Conservation (phyloP, 1,139 yeast species). For the Blastobotrys malaysiensis region DNA sequence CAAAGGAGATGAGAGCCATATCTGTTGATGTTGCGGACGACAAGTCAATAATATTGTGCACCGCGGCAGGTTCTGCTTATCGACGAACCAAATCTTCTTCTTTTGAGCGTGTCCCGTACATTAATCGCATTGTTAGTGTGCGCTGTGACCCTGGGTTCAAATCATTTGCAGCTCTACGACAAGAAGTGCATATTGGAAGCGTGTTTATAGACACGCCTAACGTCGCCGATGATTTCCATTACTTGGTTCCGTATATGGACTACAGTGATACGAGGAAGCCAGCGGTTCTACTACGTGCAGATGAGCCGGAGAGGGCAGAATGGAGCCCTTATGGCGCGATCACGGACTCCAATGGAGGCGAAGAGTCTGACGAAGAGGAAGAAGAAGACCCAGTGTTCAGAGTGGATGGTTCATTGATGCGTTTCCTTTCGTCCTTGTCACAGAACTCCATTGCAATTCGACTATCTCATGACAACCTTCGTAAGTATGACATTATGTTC, state of each 20-base stretch:
- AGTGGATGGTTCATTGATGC: slow-evolving; percentile 2
- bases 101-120: slow-evolving; percentile 41
- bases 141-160: slow-evolving; percentile 61
- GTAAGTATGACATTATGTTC: slow-evolving; percentile 1
- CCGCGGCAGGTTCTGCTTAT: slow-evolving; percentile 62
- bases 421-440: not conserved
- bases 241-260: slow-evolving; percentile 24
- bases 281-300: slow-evolving; percentile 8
- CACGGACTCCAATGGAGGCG: slow-evolving; percentile 4
- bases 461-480: not conserved
- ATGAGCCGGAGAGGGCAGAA: not conserved
- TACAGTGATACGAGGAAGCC: slow-evolving; percentile 4
- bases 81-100: slow-evolving; percentile 28
- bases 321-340: not conserved
- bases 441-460: slow-evolving; percentile 5
- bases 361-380: slow-evolving; percentile 7
- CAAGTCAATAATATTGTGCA: slow-evolving; percentile 65
- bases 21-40: slow-evolving; percentile 67
- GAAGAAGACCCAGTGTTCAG: slow-evolving; percentile 3
- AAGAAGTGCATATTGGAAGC: slow-evolving; percentile 38
- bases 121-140: slow-evolving; percentile 55
- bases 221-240: slow-evolving; percentile 26
- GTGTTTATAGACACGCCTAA: slow-evolving; percentile 17
- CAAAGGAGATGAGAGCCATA: slow-evolving; percentile 30
- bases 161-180: slow-evolving; percentile 65